Percentiles rank a stretch among this genome's conserved stretches.
These are phyloP conservation scores for Capronia americana DNA, from an alignment of 2,329 filamentous ascomycete genomes.

Conservation along the genomic window DNA sequence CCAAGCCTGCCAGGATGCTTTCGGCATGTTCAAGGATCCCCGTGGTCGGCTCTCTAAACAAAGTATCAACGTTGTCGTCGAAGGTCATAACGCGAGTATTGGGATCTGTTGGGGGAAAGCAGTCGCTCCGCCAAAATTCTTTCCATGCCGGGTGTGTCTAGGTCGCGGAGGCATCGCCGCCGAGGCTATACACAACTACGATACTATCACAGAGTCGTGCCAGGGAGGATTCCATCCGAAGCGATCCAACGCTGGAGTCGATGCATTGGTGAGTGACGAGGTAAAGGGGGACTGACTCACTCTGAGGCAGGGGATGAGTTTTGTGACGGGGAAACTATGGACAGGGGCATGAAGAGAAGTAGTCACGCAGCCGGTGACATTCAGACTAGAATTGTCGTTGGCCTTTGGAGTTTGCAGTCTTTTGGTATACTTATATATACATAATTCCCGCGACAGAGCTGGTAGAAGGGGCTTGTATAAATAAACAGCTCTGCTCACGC, in stretches of 20 bases:
- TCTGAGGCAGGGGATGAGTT: background rate
- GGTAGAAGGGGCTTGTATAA: no score
- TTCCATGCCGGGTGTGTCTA: conserved; percentile 41
- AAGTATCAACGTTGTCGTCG: conserved; percentile 41
- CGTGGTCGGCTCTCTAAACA: conserved; percentile 45
- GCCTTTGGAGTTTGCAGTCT: no score
- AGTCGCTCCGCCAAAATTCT: conserved; percentile 31
- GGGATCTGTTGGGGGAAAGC: conserved; percentile 31
- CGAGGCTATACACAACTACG: conserved; percentile 48
- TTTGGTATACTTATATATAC: no score
- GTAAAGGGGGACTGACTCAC: background rate
- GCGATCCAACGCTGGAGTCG: background rate
- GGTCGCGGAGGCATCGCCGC: conserved; percentile 45
- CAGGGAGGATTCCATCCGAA: background rate
- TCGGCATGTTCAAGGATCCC: conserved; percentile 47
- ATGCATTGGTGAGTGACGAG: background rate
- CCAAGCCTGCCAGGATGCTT: conserved; percentile 40
- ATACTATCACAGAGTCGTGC: conserved; percentile 40
- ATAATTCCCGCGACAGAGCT: no score
- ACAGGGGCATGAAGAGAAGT: background rate
- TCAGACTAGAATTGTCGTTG: background rate
- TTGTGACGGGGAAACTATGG: background rate
- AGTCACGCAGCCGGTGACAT: background rate
- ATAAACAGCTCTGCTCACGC: no score
- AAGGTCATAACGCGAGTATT: conserved; percentile 36